Base-by-base conservation (phyloP, 2,329 filamentous ascomycete genomes). In the Juglanconis oblonga region DNA sequence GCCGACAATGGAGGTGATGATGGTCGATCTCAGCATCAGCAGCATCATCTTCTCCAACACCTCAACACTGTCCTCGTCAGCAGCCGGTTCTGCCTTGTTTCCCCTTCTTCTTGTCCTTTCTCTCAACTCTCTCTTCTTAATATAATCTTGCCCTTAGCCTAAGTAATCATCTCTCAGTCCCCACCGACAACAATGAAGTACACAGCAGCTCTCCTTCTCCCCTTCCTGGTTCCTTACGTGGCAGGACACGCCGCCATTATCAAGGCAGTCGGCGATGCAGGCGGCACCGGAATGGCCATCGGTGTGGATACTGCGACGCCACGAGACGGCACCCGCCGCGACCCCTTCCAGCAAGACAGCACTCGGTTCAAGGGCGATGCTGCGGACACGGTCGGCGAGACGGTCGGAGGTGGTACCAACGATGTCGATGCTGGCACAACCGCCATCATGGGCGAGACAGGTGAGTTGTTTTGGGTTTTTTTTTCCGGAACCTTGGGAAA, bases 321-420 rank as follows among this genome's bases (percentile, higher is more conserved):
- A 44, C 85, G 86, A 62, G 84, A 87, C 65, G 86, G 85, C 47
- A 87, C 85, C 29, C 71, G 75, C 13, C 80, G 85, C 62, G 74
- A 79, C 53, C 86, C 86, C 50, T 87, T 87, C 77, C 86, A 89
- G 74, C 80, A 82, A 64, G 86, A 88, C 65, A 79, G 79, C 55
- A 89, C 85, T 55, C 82, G 84, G 58, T 88, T 88, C 80, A 75
- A 76, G 56, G 42, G 55, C 47, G 42, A 64, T 35, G 52, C 69
- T 69, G 67, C 69, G 70, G 62, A 70, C 66, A 60, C 72, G 71
- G 65, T 71, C 75, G 64, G 72, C 67, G 38, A 71, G 70, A 74
- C 77, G 72, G 77, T 72, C 68, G 69, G 78, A 66, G 66, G 76
- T 70, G 86, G 86, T 58, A 72, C 73, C 73, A 88, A 87, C 74